Conservation (phyloP, 345 rosid genomes). For the Theobroma cacao region DNA sequence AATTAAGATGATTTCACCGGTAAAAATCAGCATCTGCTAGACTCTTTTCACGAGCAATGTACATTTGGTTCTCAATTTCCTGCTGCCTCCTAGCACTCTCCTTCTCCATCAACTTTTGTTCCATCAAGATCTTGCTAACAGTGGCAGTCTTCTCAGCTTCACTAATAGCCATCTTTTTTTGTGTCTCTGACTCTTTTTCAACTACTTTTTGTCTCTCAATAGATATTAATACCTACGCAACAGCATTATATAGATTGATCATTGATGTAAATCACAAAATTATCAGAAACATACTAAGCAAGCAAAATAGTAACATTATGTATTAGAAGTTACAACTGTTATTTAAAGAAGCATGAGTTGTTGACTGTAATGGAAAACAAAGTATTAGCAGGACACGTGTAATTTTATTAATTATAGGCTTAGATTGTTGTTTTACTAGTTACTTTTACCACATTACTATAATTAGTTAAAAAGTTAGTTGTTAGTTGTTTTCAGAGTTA, state of each 20-base stretch:
- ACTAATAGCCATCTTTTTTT: slow-evolving; percentile 83
- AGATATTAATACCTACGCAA: slow-evolving; percentile 71
- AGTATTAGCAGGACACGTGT: no score
- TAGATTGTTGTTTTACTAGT: no score
- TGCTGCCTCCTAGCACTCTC: slow-evolving; percentile 73
- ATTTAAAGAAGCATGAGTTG: no score
- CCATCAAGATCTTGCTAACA: slow-evolving; percentile 84
- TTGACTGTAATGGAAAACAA: no score
- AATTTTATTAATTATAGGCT: no score
- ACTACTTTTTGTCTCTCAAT: slow-evolving; percentile 78
- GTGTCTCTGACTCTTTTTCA: slow-evolving; percentile 91
- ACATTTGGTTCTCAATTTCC: slow-evolving; percentile 83
- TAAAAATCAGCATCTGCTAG: slow-evolving; percentile 83
- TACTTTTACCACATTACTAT: no score
- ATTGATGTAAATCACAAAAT: background rate
- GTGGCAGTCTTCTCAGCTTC: slow-evolving; percentile 88
- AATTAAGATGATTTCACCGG: slow-evolving; percentile 46
- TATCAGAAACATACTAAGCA: background rate
- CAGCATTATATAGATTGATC: background rate
- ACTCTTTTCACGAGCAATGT: slow-evolving; percentile 75
- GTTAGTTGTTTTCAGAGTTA: no score
- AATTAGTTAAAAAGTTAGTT: no score
- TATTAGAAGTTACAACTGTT: no score
- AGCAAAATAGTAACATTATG: background rate
- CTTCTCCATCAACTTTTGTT: slow-evolving; percentile 84